Percentiles rank a stretch among this genome's conserved stretches.
These are phyloP conservation scores for Blechomonas ayalai DNA, from an alignment of 208 protist species.

Conservation along the genomic window DNA sequence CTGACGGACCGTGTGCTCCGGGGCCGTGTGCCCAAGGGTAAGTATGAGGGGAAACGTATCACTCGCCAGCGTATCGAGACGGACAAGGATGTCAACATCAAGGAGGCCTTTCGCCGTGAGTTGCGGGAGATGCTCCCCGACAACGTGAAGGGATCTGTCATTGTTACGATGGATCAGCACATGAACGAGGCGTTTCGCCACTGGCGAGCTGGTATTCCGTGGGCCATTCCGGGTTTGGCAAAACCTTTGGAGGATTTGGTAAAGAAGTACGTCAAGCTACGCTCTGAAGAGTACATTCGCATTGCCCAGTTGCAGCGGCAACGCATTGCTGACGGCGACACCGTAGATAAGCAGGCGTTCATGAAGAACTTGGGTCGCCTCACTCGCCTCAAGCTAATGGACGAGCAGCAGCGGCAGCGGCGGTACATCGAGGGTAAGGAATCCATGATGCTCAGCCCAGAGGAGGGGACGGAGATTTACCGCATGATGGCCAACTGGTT, in stretches of 20 bases:
- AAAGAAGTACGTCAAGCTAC: constrained; percentile 99
- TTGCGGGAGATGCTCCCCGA: constrained; percentile 99
- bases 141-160: constrained; percentile 95
- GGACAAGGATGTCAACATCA: constrained; percentile 99
- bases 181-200: constrained; percentile 99
- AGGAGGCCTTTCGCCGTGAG: constrained; percentile 98
- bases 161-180: constrained; percentile 99
- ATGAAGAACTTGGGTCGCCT: constrained; percentile 99
- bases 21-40: constrained; percentile 93
- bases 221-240: constrained; percentile 98
- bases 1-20: constrained; percentile 99
- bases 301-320: constrained; percentile 99
- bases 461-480: constrained; percentile 99
- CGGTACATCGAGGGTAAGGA: constrained; percentile 99
- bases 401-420: constrained; percentile 98
- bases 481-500: constrained; percentile 99
- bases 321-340: constrained; percentile 97
- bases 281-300: constrained; percentile 99
- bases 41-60: constrained; percentile 97
- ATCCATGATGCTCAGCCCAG: constrained; percentile 70
- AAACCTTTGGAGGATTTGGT: constrained; percentile 99
- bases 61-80: constrained; percentile 99
- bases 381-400: constrained; percentile 99
- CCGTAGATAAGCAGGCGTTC: constrained; percentile 99
- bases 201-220: constrained; percentile 99